phyloP scores from a whole-genome alignment of 1,284 basidiomycete species.

The Fomes fomentarius region DNA sequence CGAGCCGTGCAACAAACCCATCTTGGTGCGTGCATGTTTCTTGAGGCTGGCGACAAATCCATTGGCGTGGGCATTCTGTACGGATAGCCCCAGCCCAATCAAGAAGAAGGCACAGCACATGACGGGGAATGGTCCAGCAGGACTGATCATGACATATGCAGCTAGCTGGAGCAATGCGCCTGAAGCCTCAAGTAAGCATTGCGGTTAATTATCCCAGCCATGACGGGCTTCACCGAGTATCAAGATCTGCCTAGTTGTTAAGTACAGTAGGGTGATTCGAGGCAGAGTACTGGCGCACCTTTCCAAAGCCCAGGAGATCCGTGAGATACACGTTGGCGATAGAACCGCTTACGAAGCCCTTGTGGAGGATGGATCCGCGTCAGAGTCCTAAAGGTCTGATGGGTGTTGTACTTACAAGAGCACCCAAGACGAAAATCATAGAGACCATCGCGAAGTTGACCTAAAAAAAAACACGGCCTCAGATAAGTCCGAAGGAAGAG shows the following conservation, averaged over 20 bases:
- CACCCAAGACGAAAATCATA: slow-evolving; percentile 48
- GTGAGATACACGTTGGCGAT: slow-evolving; percentile 57
- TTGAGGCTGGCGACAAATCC: slow-evolving; percentile 53
- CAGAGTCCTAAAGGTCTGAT: not conserved
- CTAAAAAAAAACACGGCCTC: slow-evolving; percentile 27
- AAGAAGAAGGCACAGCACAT: slow-evolving; percentile 63
- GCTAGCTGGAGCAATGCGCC: slow-evolving; percentile 49
- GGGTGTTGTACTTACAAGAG: not conserved
- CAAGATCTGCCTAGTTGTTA: slow-evolving; percentile 37
- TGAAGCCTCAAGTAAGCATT: slow-evolving; percentile 6
- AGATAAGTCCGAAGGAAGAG: too few species aligned
- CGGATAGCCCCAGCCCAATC: slow-evolving; percentile 60
- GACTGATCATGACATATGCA: slow-evolving; percentile 49
- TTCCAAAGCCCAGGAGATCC: slow-evolving; percentile 62
- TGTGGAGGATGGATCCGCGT: not conserved
- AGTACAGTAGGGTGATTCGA: not conserved
- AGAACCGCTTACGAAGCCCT: slow-evolving; percentile 61
- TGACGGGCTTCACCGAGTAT: slow-evolving; percentile 30
- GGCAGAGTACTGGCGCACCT: slow-evolving; percentile 37
- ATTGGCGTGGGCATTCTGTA: slow-evolving; percentile 59
- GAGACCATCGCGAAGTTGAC: slow-evolving; percentile 52
- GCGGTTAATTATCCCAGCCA: not conserved
- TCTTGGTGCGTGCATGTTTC: slow-evolving; percentile 46
- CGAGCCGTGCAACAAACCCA: slow-evolving; percentile 58
- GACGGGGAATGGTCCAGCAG: slow-evolving; percentile 68